Percentiles rank a stretch among this genome's conserved stretches.
phyloP scores from a whole-genome alignment of 495 filamentous ascomycete species.

The Hyphodiscus hymeniophilus region DNA sequence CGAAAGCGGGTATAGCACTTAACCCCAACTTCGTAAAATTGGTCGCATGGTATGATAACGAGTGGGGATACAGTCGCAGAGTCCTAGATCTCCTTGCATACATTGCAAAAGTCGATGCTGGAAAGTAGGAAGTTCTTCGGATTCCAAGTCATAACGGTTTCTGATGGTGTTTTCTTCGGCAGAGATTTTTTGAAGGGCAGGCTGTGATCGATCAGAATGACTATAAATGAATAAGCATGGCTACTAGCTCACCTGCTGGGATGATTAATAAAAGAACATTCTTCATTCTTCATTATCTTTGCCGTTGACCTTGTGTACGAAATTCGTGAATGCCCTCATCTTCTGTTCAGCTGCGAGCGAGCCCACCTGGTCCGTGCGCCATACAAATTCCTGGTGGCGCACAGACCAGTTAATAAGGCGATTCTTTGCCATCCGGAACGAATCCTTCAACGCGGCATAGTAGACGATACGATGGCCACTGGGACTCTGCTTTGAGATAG shows the following conservation, averaged over 20 bases:
- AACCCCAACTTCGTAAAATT: slow-evolving; percentile 99
- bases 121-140: slow-evolving; percentile 19
- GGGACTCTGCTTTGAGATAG: too few species aligned
- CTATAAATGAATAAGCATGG: background rate
- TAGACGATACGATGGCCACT: too few species aligned
- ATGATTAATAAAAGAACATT: background rate
- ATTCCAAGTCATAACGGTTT: slow-evolving; percentile 4
- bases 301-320: too few species aligned
- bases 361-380: too few species aligned
- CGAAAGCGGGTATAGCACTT: slow-evolving; percentile 96
- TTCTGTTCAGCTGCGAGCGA: too few species aligned
- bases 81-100: slow-evolving; percentile 92
- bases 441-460: too few species aligned
- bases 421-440: too few species aligned
- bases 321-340: too few species aligned
- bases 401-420: too few species aligned
- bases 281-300: too few species aligned
- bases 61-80: slow-evolving; percentile 93
- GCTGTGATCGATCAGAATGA: slow-evolving; percentile 3
- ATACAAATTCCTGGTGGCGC: too few species aligned
- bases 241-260: background rate
- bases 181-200: slow-evolving; percentile 23
- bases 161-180: slow-evolving; percentile 18
- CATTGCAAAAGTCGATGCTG: slow-evolving; percentile 76
- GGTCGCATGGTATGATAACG: slow-evolving; percentile 83